Evolutionary conservation across 345 rosid species (phyloP).

Genomic region (Citrus hindsii): DNA sequence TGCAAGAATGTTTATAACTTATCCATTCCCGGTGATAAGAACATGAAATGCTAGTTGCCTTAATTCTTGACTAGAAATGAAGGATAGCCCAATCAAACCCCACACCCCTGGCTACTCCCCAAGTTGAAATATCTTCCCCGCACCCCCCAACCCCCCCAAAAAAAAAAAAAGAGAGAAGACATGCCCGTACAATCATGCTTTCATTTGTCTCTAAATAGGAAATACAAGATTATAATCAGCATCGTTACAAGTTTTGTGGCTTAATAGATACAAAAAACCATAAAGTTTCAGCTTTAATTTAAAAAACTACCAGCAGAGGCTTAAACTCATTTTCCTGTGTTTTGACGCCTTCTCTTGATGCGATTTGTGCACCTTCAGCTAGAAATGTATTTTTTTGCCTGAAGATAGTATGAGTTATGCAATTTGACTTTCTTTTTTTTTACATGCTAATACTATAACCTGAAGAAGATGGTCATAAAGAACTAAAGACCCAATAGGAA

Average conservation of each 20-base stretch:
- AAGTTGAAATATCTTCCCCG: not conserved
- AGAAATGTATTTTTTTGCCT: too few species aligned
- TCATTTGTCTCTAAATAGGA: not conserved
- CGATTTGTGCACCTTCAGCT: not conserved
- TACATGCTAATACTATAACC: not conserved
- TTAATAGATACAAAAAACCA: too few species aligned
- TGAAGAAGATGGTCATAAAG: not conserved
- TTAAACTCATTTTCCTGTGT: too few species aligned
- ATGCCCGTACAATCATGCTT: not conserved
- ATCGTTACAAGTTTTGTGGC: not conserved
- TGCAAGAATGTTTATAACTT: not conserved
- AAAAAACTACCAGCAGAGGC: not conserved
- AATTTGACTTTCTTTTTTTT: not conserved
- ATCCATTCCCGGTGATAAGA: not conserved
- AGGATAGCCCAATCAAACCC: not conserved
- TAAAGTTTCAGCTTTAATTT: not conserved
- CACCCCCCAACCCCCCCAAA: too few species aligned
- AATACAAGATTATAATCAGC: not conserved
- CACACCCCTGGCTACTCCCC: not conserved
- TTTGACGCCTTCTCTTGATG: not conserved
- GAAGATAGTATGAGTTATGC: not conserved
- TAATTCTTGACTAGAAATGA: not conserved
- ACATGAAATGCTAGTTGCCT: not conserved
- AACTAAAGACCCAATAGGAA: too few species aligned
- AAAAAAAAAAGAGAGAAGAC: not conserved